Percentiles rank a stretch among this genome's conserved stretches.
phyloP scores from a whole-genome alignment of 2,329 filamentous ascomycete genomes.

The Fusarium staphyleae region DNA sequence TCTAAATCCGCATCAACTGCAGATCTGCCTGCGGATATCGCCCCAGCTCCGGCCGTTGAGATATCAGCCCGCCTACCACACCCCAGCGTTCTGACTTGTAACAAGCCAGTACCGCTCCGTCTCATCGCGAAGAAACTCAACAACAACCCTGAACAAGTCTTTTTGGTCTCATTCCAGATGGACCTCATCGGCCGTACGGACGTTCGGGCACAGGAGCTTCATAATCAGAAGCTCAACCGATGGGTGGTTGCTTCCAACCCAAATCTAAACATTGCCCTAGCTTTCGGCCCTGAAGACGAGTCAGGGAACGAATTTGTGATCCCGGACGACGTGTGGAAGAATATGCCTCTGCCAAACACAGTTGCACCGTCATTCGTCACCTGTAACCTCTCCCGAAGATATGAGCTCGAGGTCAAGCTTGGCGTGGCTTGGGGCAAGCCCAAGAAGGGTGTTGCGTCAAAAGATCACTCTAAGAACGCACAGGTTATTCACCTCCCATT shows the following conservation, averaged over 20 bases:
- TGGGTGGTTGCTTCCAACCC: constrained; percentile 79
- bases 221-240: constrained; percentile 71
- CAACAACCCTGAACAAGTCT: constrained; percentile 72
- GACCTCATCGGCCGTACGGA: constrained; percentile 81
- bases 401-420: constrained; percentile 83
- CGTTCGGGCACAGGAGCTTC: constrained; percentile 78
- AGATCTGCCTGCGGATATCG: constrained; percentile 42
- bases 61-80: constrained; percentile 81
- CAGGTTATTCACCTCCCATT: constrained; percentile 82
- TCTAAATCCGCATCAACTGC: constrained; percentile 34
- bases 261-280: constrained; percentile 75
- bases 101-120: constrained; percentile 81
- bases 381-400: constrained; percentile 84
- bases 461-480: constrained; percentile 47
- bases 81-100: constrained; percentile 88
- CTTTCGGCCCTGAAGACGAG: constrained; percentile 60
- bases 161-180: constrained; percentile 80
- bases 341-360: constrained; percentile 77
- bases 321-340: constrained; percentile 76
- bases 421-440: constrained; percentile 77
- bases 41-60: constrained; percentile 72
- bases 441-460: constrained; percentile 43
- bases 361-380: constrained; percentile 86
- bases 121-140: constrained; percentile 80
- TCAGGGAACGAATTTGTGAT: constrained; percentile 73